phyloP scores from a whole-genome alignment of 2,329 filamentous ascomycete species.

The Phoma sp. region DNA sequence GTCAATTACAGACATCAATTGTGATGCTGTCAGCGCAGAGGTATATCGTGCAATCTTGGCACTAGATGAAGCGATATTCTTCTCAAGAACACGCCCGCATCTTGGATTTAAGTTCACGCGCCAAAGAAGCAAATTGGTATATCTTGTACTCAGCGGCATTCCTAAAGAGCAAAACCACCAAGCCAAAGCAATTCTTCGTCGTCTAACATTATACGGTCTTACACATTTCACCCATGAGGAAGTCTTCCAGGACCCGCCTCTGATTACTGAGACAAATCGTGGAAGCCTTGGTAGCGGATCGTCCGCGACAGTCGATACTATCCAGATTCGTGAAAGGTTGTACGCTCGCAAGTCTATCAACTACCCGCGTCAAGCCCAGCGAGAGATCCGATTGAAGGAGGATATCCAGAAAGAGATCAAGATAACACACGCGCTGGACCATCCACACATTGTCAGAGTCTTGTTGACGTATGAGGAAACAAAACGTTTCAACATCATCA shows the following conservation, averaged over 20 bases:
- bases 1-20: not conserved
- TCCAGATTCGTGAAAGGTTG: not conserved
- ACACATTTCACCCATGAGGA: not conserved
- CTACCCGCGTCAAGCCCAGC: not conserved
- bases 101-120: not conserved
- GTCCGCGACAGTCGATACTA: not conserved
- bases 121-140: not conserved
- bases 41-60: not conserved
- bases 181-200: not conserved
- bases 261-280: not conserved
- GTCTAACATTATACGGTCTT: not conserved
- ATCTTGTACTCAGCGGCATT: not conserved
- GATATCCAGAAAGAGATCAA: not conserved
- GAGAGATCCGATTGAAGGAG: not conserved
- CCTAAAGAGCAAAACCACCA: not conserved
- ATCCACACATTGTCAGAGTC: slow-evolving; percentile 1
- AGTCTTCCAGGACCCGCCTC: not conserved
- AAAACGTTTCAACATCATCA: not conserved
- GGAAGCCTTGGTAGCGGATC: not conserved
- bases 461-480: not conserved
- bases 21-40: not conserved
- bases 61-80: not conserved
- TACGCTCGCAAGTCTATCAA: slow-evolving; percentile 5
- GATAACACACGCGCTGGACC: not conserved
- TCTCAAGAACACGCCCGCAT: not conserved